Percentiles rank a stretch among this genome's conserved stretches.
These are phyloP conservation scores for Leucosporidium creatinivorum DNA, from an alignment of 768 basidiomycete genomes.

Conservation along the genomic window DNA sequence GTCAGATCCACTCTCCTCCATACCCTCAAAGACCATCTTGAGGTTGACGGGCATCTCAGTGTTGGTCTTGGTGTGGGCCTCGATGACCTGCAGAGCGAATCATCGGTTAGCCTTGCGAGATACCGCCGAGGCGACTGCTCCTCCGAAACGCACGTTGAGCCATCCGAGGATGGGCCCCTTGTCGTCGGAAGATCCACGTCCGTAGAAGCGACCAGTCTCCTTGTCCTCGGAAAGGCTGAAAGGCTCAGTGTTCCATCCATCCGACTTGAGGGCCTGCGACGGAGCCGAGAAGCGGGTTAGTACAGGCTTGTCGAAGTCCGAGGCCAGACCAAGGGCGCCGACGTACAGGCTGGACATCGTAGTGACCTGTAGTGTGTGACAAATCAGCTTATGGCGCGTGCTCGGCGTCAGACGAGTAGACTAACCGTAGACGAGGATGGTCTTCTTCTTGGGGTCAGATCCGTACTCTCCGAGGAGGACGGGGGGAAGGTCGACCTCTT, in stretches of 20 bases:
- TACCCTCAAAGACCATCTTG: slow-evolving; percentile 85
- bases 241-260: slow-evolving; percentile 84
- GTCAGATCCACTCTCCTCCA: slow-evolving; percentile 92
- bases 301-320: neutral
- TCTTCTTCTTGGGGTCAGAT: slow-evolving; percentile 81
- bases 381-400: neutral
- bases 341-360: slow-evolving; percentile 84
- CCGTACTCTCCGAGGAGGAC: slow-evolving; percentile 76
- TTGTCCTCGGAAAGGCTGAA: slow-evolving; percentile 60
- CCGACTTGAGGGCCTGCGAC: slow-evolving; percentile 47
- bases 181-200: slow-evolving; percentile 82
- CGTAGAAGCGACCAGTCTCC: slow-evolving; percentile 59
- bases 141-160: slow-evolving; percentile 25
- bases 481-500: slow-evolving; percentile 68
- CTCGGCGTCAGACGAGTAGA: neutral
- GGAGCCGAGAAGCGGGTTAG: neutral
- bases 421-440: slow-evolving; percentile 74
- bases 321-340: neutral
- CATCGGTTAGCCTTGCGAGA: neutral
- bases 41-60: slow-evolving; percentile 79
- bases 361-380: slow-evolving; percentile 49
- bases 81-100: slow-evolving; percentile 50
- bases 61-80: slow-evolving; percentile 62
- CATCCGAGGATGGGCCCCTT: slow-evolving; percentile 46
- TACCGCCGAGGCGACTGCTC: neutral